These are phyloP conservation scores for Chaetomium fimeti DNA, from an alignment of 495 filamentous ascomycete species.

Conservation along the genomic window DNA sequence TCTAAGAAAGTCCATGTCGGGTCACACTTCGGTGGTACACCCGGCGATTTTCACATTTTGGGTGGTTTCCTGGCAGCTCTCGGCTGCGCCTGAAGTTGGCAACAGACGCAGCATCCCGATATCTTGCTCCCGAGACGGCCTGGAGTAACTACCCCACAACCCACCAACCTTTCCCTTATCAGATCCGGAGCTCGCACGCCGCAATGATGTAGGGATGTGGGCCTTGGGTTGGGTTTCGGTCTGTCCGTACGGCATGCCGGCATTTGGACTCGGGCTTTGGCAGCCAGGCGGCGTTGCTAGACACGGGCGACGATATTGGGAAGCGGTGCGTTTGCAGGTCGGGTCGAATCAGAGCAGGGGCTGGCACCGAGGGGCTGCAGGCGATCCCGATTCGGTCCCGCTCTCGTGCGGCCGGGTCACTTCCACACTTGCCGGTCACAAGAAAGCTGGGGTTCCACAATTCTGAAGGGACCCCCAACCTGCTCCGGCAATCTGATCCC, in stretches of 20 bases:
- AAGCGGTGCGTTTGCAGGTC: not conserved
- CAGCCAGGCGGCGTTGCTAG: not conserved
- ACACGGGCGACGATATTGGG: not conserved
- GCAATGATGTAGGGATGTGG: not conserved
- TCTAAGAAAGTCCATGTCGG: not conserved
- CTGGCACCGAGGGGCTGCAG: constrained; percentile 30
- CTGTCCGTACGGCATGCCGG: not conserved
- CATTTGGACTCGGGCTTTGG: not conserved
- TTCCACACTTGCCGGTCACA: constrained; percentile 15
- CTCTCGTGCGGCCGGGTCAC: constrained; percentile 6
- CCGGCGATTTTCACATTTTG: constrained; percentile 6
- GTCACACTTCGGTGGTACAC: constrained; percentile 6
- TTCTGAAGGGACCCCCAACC: not conserved
- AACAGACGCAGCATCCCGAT: constrained; percentile 1
- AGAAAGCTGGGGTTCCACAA: constrained; percentile 3
- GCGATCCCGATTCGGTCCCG: constrained; percentile 30
- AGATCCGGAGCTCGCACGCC: constrained; percentile 20
- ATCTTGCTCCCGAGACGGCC: constrained; percentile 10
- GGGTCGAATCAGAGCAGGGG: constrained; percentile 19
- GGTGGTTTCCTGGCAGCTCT: not conserved
- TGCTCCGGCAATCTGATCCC: constrained; percentile 16
- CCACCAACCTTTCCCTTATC: constrained; percentile 10
- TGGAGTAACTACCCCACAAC: constrained; percentile 5
- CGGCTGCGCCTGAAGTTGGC: not conserved
- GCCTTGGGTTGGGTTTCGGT: not conserved